phyloP scores from a whole-genome alignment of 2,329 filamentous ascomycete genomes.

The Fusarium secorum region DNA sequence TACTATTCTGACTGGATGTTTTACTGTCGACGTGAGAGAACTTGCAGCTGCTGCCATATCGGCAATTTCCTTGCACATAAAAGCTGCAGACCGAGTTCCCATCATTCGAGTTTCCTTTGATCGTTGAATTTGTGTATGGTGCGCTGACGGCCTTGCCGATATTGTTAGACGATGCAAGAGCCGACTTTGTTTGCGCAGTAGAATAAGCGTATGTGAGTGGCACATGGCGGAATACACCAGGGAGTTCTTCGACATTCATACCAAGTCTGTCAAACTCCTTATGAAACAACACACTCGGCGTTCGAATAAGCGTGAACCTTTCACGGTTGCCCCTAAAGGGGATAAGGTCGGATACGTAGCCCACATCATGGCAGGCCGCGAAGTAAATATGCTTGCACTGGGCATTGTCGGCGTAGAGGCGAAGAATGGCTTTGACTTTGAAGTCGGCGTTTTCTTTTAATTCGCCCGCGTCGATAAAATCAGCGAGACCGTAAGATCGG shows the following conservation, averaged over 20 bases:
- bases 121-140: background rate
- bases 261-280: conserved; percentile 61
- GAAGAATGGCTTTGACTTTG: conserved; percentile 61
- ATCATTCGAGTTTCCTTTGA: conserved; percentile 8
- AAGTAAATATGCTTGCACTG: conserved; percentile 72
- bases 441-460: conserved; percentile 67
- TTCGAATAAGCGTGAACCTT: conserved; percentile 63
- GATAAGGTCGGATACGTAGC: conserved; percentile 61
- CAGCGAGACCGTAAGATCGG: conserved; percentile 63
- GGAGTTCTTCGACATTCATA: conserved; percentile 60
- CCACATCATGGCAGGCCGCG: conserved; percentile 66
- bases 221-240: conserved; percentile 59
- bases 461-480: conserved; percentile 68
- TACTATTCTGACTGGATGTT: conserved; percentile 16
- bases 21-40: conserved; percentile 23
- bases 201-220: conserved; percentile 40
- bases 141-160: background rate
- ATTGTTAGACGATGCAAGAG: background rate
- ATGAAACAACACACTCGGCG: conserved; percentile 56
- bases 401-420: conserved; percentile 63
- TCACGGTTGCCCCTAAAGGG: conserved; percentile 58
- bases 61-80: conserved; percentile 35
- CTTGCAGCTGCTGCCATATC: conserved; percentile 35
- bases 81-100: conserved; percentile 24
- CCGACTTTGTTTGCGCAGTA: background rate